Conservation (phyloP, 495 filamentous ascomycete genomes). For the Lichenothelia convexa region DNA sequence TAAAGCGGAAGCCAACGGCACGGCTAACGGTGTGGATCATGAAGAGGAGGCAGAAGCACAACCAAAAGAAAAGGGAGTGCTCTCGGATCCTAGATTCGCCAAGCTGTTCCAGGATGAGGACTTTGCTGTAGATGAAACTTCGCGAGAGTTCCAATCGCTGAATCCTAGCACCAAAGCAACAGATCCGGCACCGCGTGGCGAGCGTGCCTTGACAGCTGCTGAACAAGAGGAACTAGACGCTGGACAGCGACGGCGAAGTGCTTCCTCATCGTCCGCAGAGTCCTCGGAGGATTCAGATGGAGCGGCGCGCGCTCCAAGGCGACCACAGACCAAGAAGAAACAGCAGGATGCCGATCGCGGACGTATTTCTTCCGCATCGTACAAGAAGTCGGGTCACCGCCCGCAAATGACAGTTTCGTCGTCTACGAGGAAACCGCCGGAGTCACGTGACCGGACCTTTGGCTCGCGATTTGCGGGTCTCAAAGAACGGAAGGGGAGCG, state of each 20-base stretch:
- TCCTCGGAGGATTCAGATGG: slow-evolving; percentile 24
- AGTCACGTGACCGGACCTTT: slow-evolving; percentile 41
- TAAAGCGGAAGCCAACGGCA: slow-evolving; percentile 6
- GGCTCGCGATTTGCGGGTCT: slow-evolving; percentile 39
- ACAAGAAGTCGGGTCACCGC: slow-evolving; percentile 35
- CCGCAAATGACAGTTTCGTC: slow-evolving; percentile 36
- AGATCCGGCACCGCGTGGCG: slow-evolving; percentile 22
- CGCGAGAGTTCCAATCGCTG: slow-evolving; percentile 63
- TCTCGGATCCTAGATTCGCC: slow-evolving; percentile 72
- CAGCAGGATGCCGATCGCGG: slow-evolving; percentile 7
- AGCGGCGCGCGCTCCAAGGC: slow-evolving; percentile 18
- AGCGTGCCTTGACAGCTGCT: slow-evolving; percentile 46
- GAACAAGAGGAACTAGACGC: slow-evolving; percentile 44
- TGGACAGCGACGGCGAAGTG: slow-evolving; percentile 15
- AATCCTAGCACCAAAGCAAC: slow-evolving; percentile 57
- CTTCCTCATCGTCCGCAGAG: slow-evolving; percentile 6
- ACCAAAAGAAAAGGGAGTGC: slow-evolving; percentile 21
- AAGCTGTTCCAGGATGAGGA: slow-evolving; percentile 82
- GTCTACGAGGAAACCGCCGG: slow-evolving; percentile 20
- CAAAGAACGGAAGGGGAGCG: slow-evolving; percentile 20
- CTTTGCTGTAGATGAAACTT: slow-evolving; percentile 82
- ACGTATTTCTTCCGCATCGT: slow-evolving; percentile 51
- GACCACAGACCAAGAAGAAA: slow-evolving; percentile 14
- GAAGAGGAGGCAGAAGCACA: slow-evolving; percentile 1
- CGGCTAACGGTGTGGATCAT: slow-evolving; percentile 7